Evolutionary conservation across 495 filamentous ascomycete species (phyloP).

Genomic region (Bathelium albidoporum): DNA sequence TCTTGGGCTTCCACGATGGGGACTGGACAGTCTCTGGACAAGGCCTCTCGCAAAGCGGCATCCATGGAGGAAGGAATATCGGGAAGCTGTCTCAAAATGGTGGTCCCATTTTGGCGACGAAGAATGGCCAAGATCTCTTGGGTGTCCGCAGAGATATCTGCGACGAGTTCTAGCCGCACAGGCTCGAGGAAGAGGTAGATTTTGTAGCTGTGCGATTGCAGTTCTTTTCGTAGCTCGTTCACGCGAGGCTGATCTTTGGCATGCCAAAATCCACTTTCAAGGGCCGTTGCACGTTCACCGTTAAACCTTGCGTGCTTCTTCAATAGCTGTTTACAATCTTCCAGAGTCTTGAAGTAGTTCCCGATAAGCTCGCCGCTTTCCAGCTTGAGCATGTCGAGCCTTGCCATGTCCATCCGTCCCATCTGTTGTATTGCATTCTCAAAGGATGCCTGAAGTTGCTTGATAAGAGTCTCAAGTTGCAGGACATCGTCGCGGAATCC

Average conservation of each 20-base stretch:
- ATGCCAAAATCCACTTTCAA: conserved; percentile 9
- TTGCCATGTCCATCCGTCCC: background rate
- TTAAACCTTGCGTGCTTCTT: conserved; percentile 10
- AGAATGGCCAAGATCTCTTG: conserved; percentile 8
- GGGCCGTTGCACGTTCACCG: background rate
- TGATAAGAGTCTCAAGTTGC: background rate
- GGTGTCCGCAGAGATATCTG: conserved; percentile 1
- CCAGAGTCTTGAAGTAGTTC: conserved; percentile 3
- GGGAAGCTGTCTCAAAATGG: background rate
- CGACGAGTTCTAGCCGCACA: conserved; percentile 7
- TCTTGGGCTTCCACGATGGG: background rate
- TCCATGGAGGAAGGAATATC: background rate
- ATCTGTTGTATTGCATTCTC: background rate
- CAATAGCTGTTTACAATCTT: conserved; percentile 9
- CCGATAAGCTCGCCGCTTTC: conserved; percentile 6
- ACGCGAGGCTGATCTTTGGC: background rate
- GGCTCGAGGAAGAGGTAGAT: conserved; percentile 11
- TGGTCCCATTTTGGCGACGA: background rate
- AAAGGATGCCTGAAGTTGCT: conserved; percentile 2
- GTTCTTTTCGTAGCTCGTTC: conserved; percentile 7
- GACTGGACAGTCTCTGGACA: background rate
- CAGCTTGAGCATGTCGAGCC: conserved; percentile 1
- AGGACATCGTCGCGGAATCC: background rate
- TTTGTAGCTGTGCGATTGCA: conserved; percentile 9
- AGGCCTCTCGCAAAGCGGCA: background rate